Conservation (phyloP, 2,329 filamentous ascomycete species). For the Colletotrichum truncatum region DNA sequence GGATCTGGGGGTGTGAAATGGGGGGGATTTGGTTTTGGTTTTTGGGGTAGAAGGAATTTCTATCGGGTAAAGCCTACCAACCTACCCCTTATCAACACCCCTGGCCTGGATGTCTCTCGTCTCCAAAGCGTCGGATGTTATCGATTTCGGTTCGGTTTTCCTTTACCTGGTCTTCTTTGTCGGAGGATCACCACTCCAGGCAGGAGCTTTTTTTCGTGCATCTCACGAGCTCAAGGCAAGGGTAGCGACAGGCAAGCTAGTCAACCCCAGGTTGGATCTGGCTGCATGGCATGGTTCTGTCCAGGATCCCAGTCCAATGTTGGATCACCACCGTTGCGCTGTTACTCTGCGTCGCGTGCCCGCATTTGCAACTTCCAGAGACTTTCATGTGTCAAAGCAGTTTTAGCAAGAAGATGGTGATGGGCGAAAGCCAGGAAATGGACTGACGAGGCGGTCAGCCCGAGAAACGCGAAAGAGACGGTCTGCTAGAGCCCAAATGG, state of each 20-base stretch:
- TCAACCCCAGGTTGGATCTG: too few relatives aligned
- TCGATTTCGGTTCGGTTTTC: background rate
- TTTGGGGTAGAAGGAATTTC: background rate
- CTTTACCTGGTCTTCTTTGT: too few relatives aligned
- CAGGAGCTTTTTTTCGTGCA: too few relatives aligned
- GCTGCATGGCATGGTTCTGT: too few relatives aligned
- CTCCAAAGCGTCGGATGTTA: background rate
- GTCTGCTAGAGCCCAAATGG: background rate
- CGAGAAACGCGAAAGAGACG: background rate
- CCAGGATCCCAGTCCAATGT: background rate
- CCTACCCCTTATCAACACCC: background rate
- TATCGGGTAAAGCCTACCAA: background rate
- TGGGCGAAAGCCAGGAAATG: too few relatives aligned
- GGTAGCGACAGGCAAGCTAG: too few relatives aligned
- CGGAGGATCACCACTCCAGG: too few relatives aligned
- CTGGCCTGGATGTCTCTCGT: background rate
- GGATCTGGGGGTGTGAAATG: background rate
- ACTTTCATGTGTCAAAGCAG: constrained; percentile 1
- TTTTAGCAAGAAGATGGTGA: background rate
- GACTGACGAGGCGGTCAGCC: background rate
- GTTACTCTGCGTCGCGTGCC: background rate
- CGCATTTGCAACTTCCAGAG: background rate
- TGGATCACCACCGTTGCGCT: background rate
- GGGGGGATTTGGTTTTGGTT: background rate
- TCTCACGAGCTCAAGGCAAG: background rate